Percentiles rank a stretch among this genome's conserved stretches.
These are phyloP conservation scores for Flaveria bidentis DNA, from an alignment of 129 eudicot species.

Conservation along the genomic window DNA sequence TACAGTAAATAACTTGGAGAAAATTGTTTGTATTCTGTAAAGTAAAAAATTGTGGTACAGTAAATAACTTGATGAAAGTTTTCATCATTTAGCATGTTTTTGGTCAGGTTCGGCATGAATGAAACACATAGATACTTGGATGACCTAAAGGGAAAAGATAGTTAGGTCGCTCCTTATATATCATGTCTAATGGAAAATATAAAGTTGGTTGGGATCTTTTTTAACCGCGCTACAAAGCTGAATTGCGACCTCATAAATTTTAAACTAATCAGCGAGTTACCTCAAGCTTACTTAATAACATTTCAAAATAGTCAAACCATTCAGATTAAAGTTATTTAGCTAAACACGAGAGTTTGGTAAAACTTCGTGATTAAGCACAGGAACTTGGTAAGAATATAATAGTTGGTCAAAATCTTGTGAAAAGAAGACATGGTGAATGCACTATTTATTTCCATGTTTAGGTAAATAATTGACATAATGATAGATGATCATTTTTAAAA, in stretches of 20 bases:
- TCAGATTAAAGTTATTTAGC: neutral
- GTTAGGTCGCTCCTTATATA: neutral
- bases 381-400: neutral
- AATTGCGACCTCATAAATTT: neutral
- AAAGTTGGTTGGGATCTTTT: neutral
- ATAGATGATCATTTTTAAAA: neutral
- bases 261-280: neutral
- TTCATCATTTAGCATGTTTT: neutral
- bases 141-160: neutral
- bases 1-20: neutral
- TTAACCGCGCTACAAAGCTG: neutral
- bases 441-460: neutral
- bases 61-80: neutral
- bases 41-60: neutral
- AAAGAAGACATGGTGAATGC: too few relatives aligned
- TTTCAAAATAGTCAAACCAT: neutral
- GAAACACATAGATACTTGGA: neutral
- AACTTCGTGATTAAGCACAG: neutral
- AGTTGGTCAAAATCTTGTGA: too few relatives aligned
- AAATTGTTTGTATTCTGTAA: neutral
- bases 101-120: neutral
- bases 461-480: neutral
- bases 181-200: neutral
- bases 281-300: conserved; percentile 2
- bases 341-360: neutral